Conservation (phyloP, 257 asterid species). For the Avicennia marina region DNA sequence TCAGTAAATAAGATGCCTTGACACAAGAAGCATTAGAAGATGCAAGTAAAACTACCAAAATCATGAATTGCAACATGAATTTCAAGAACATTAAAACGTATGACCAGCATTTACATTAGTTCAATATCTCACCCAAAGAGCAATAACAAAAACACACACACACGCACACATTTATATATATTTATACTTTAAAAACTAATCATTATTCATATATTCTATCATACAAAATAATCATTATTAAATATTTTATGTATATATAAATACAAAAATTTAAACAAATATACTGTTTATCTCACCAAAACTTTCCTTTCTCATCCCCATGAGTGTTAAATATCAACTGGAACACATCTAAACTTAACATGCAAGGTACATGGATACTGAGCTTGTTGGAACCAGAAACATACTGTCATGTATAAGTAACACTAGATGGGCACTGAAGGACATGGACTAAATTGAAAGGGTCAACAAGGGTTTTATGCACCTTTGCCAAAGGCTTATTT, state of each 20-base stretch:
- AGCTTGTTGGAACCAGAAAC: constrained; percentile 20
- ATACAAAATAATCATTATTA: no score
- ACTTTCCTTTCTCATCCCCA: no score
- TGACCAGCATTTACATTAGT: constrained; percentile 4
- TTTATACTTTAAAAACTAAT: no score
- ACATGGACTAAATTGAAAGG: constrained; percentile 80
- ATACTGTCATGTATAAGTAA: constrained; percentile 81
- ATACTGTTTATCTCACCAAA: no score
- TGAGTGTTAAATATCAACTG: background rate
- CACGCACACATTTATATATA: no score
- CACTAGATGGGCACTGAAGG: constrained; percentile 83
- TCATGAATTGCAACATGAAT: background rate
- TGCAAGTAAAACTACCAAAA: background rate
- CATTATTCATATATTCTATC: no score
- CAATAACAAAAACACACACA: constrained; percentile 1
- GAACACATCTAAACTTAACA: background rate
- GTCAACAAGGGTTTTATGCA: constrained; percentile 83
- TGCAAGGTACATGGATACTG: constrained; percentile 8
- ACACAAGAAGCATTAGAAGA: constrained; percentile 12
- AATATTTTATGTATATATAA: no score
- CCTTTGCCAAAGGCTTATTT: constrained; percentile 76
- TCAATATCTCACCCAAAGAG: constrained; percentile 6
- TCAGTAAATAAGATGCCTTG: constrained; percentile 16
- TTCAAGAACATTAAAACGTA: constrained; percentile 10
- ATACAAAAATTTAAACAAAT: no score